Evolutionary conservation across 1,139 yeast species (phyloP), one percentile per base, ranked within the genome.

Genomic region (Debaryomyces fabryi): DNA sequence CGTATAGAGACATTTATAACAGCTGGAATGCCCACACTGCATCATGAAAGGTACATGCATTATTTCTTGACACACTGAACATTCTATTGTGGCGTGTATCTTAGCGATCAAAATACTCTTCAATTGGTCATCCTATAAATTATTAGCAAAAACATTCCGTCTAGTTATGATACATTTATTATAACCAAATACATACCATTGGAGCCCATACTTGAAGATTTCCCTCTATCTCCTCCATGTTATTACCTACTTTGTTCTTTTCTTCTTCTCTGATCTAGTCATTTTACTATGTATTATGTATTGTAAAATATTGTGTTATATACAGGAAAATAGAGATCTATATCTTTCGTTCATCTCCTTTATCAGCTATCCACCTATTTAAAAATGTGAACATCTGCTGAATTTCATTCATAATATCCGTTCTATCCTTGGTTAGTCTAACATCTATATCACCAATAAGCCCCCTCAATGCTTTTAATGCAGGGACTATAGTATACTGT

Each of bases 1-100:
- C 16, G 71, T 67, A 21, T 64, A 60, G 24, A 82, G 63, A 54
- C 88, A 83, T 49, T 69, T 72, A 55, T 74, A 75, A 58, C 80
- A 75, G 52, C 73, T 73, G 3, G 76, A 67, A 53, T 75, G 80
- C 16, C 80, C 81, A 57, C 81, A 76, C 25, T 68, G 63, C 7
- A 72, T 60, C 16, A 71, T 58, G 46, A 73, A 71, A 5, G 81
- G 81, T 3, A 71, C 71, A 52, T 69, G 68, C 81, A 76, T 76
- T 10, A 67, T 59, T 42, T 76, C 80, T 4, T 78, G 68, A 52
- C 81, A 76, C 24, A 76, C 69, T 30, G 72, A 62, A 52, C 81
- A 76, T 52, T 76, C 80, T 21, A 73, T 49, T 4, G 60, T 56
- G 27, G 63, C 49, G 15, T 61, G 54, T 44, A 70, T 58, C 45